phyloP scores from a whole-genome alignment of 768 basidiomycete species.

The Tricholoma bakamatsutake region DNA sequence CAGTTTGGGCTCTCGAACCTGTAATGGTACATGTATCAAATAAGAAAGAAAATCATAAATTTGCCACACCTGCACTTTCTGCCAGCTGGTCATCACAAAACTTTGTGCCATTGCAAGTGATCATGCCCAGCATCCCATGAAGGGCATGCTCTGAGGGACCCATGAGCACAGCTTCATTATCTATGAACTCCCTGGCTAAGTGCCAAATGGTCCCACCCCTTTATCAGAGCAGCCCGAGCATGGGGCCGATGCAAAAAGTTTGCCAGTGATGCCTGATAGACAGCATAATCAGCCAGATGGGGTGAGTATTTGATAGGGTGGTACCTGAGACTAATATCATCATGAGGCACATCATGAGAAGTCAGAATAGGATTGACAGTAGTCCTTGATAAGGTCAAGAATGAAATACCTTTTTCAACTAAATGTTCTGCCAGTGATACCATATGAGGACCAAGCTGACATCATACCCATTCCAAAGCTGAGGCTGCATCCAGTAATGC shows the following conservation, averaged over 20 bases:
- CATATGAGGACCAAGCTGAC: neutral
- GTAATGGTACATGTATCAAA: neutral
- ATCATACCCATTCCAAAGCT: neutral
- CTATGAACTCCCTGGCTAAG: conserved; percentile 5
- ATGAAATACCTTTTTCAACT: neutral
- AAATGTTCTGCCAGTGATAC: neutral
- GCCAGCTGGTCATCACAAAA: neutral
- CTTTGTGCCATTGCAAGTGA: neutral
- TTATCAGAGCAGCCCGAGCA: conserved; percentile 8
- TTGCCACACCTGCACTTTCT: conserved; percentile 1
- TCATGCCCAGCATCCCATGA: neutral
- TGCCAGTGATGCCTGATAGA: conserved; percentile 1
- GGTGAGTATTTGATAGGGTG: conserved; percentile 1
- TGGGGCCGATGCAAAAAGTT: conserved; percentile 2
- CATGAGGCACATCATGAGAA: neutral
- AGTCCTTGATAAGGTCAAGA: neutral
- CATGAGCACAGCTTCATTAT: conserved; percentile 1
- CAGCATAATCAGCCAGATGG: conserved; percentile 4
- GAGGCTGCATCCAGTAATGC: neutral
- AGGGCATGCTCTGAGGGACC: conserved; percentile 5
- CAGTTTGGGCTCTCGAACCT: conserved; percentile 1
- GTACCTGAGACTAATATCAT: conserved; percentile 2
- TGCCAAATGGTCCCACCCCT: conserved; percentile 12
- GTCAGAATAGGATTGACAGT: neutral
- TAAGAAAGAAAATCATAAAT: conserved; percentile 2